Percentiles rank a stretch among this genome's conserved stretches.
Evolutionary conservation across 441 rosid genomes (phyloP).

Genomic region (Metrosideros polymorpha): DNA sequence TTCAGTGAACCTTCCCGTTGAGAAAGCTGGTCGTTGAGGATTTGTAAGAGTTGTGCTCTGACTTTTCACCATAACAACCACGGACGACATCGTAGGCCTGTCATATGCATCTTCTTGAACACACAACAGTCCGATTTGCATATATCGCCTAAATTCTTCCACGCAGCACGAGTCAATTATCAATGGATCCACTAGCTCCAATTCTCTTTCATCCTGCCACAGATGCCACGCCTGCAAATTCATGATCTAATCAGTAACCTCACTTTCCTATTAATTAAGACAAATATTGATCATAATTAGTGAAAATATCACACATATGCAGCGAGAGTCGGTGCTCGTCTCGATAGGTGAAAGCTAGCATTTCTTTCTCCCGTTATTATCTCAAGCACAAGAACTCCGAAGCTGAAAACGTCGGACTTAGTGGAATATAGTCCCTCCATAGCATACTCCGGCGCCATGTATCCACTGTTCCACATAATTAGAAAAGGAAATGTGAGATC

Average conservation of each 20-base stretch:
- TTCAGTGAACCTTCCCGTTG: background rate
- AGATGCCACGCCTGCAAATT: background rate
- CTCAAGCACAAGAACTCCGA: constrained; percentile 37
- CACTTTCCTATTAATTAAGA: background rate
- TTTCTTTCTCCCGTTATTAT: constrained; percentile 26
- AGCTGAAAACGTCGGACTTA: constrained; percentile 41
- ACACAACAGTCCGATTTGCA: background rate
- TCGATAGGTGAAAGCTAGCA: constrained; percentile 10
- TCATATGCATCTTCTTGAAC: constrained; percentile 1
- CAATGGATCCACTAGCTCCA: background rate
- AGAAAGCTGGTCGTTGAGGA: background rate
- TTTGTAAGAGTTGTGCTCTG: background rate
- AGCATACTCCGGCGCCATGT: constrained; percentile 42
- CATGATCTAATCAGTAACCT: background rate
- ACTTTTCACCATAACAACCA: background rate
- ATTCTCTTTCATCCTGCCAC: background rate
- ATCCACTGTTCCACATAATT: constrained; percentile 16
- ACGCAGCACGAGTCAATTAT: background rate
- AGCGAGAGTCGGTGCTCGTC: constrained; percentile 6
- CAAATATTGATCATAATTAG: background rate
- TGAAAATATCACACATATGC: constrained; percentile 15
- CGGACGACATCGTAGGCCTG: background rate
- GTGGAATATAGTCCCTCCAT: constrained; percentile 37
- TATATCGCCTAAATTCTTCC: background rate
- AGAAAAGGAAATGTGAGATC: background rate